A percentile compares a stretch with the other conserved stretches of the same genome.
phyloP scores from a whole-genome alignment of 345 rosid genomes.

The Arabidopsis arenosa region DNA sequence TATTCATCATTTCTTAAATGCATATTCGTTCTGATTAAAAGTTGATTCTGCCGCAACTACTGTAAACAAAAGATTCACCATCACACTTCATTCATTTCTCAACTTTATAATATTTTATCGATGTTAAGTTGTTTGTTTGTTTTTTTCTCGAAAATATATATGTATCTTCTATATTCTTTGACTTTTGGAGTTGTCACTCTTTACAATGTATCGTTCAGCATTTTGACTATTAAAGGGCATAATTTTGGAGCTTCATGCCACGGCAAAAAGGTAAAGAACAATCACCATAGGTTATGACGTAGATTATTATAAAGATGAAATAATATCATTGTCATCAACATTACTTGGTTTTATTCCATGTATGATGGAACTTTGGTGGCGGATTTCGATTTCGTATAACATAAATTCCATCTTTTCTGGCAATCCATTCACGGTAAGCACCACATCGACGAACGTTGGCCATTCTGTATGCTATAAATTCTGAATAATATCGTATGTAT shows the following conservation, averaged over 20 bases:
- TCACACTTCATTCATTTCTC: not conserved
- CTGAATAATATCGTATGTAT: not conserved
- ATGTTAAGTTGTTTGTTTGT: no score
- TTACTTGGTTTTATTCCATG: not conserved
- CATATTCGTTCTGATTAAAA: not conserved
- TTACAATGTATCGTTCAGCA: not conserved
- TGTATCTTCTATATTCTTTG: no score
- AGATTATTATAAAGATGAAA: no score
- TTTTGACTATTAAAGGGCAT: not conserved
- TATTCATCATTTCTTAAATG: not conserved
- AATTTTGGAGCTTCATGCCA: conserved; percentile 1
- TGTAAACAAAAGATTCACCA: not conserved
- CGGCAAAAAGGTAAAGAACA: not conserved
- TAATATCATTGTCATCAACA: not conserved
- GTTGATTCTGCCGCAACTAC: not conserved
- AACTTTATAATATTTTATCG: no score
- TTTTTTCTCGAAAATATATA: no score
- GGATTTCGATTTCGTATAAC: no score
- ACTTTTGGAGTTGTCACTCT: no score
- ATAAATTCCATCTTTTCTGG: not conserved
- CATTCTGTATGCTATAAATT: not conserved
- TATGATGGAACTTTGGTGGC: not conserved
- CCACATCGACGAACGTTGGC: not conserved
- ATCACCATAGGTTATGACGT: no score
- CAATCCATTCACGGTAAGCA: not conserved